Evolutionary conservation across 768 basidiomycete species (phyloP), one percentile per base, ranked within the genome.

Genomic region (Crepidotus variabilis): DNA sequence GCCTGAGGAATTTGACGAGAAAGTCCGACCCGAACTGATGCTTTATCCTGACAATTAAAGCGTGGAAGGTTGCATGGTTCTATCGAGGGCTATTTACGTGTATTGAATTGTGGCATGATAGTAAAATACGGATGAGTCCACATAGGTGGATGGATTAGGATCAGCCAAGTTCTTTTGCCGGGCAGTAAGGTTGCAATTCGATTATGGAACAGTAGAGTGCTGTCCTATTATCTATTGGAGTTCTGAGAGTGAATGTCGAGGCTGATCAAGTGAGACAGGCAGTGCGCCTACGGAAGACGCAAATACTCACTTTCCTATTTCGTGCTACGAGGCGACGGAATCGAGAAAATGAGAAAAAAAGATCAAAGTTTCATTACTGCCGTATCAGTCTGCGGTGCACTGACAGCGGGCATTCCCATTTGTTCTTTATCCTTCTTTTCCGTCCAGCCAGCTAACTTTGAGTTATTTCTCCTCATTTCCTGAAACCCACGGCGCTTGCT

Each of bases 21-120:
- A 94, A 77, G 97, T 94, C 58, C 84, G 90, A 56, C 92, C 92
- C 36, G 93, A 96, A 74, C 69, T 94, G 71, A 96, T 96, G 94
- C 67, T 96, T 57, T 74, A 86, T 60, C 92, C 92, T 61, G 75
- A 74, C 63, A 71, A 70, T 63, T 71, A 65, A 65, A 47, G 56
- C 35, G 57, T 47, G 53, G 54, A 22, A 51, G 53, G 57, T 62
- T 53, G 60, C 51, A 61, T 62, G 51, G 45, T 62, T 58, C 50
- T 39, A 58, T 61, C 46, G 51, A 59, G 55, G 50, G 11, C 28
- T 60, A 61, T 65, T 65, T 63, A 63, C 62, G 60, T 65, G 56
- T 65, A 61, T 60, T 58, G 61, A 62, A 57, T 60, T 28, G 60
- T 62, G 55, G 57, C 56, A 55, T 55, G 57, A 60, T 57, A 39